Percentiles rank a stretch among this genome's conserved stretches.
These are phyloP conservation scores for Penicillium egyptiacum DNA, from an alignment of 495 filamentous ascomycete species.

Conservation along the genomic window DNA sequence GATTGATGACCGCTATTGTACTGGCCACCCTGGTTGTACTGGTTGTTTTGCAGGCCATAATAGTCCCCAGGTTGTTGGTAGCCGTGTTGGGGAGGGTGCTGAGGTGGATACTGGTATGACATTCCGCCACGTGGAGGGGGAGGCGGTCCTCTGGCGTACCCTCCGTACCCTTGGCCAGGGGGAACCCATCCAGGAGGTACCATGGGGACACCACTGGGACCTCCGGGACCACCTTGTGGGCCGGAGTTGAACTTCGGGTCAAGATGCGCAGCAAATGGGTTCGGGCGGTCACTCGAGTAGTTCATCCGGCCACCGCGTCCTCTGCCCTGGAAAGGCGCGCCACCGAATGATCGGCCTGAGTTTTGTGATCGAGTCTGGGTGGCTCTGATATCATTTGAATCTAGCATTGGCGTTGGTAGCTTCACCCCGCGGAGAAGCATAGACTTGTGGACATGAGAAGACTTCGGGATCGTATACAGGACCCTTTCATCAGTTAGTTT, in stretches of 20 bases:
- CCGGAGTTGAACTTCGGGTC: slow-evolving; percentile 49
- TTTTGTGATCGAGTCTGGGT: slow-evolving; percentile 59
- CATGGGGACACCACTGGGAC: slow-evolving; percentile 28
- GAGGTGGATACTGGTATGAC: slow-evolving; percentile 28
- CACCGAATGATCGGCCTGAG: slow-evolving; percentile 63
- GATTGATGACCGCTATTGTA: slow-evolving; percentile 23
- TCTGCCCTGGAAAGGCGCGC: slow-evolving; percentile 56
- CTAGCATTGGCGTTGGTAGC: slow-evolving; percentile 66
- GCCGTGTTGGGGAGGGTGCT: slow-evolving; percentile 28
- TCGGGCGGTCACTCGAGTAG: slow-evolving; percentile 46
- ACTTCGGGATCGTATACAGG: slow-evolving; percentile 76
- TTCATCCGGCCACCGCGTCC: slow-evolving; percentile 56
- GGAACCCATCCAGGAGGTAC: slow-evolving; percentile 44
- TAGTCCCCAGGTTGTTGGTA: slow-evolving; percentile 31
- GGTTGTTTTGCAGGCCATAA: slow-evolving; percentile 26
- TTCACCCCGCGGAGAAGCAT: slow-evolving; percentile 87
- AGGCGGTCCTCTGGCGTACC: slow-evolving; percentile 43
- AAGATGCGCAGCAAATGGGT: slow-evolving; percentile 56
- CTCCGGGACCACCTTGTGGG: slow-evolving; percentile 29
- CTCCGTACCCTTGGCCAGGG: slow-evolving; percentile 32
- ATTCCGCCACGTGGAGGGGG: slow-evolving; percentile 43
- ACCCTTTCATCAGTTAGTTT: slow-evolving; percentile 60
- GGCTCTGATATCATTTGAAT: slow-evolving; percentile 68
- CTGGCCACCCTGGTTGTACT: slow-evolving; percentile 30
- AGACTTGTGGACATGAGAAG: slow-evolving; percentile 76